These are phyloP conservation scores for Houttuynia cordata DNA, from an alignment of 164 flowering plant species.

Conservation along the genomic window DNA sequence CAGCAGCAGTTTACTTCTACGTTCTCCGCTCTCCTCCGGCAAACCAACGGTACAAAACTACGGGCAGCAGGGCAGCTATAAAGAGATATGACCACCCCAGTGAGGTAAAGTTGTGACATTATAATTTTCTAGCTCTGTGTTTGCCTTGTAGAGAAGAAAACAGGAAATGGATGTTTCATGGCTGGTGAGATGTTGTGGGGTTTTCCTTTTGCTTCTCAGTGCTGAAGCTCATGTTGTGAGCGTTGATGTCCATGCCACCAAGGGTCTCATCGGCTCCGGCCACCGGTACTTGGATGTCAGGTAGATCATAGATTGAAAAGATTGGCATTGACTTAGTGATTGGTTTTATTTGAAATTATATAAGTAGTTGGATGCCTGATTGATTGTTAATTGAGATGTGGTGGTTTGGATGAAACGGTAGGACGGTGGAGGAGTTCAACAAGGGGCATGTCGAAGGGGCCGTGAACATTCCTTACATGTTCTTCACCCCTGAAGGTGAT, in stretches of 20 bases:
- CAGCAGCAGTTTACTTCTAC: too few relatives aligned
- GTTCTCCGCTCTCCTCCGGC: too few relatives aligned
- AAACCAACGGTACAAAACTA: too few relatives aligned
- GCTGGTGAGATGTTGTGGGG: slow-evolving; percentile 1
- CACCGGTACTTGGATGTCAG: slow-evolving; percentile 63
- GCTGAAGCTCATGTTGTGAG: slow-evolving; percentile 32
- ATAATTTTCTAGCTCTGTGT: neutral
- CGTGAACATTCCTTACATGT: slow-evolving; percentile 40
- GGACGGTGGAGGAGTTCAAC: slow-evolving; percentile 71
- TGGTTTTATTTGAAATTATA: neutral
- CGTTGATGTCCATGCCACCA: slow-evolving; percentile 52
- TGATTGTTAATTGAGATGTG: neutral
- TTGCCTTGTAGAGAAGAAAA: neutral
- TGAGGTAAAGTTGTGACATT: neutral
- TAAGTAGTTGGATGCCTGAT: neutral
- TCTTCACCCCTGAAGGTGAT: slow-evolving; percentile 47
- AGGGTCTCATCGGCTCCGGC: slow-evolving; percentile 41
- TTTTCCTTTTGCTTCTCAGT: slow-evolving; percentile 22
- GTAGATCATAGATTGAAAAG: slow-evolving; percentile 7
- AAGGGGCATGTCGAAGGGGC: slow-evolving; percentile 38
- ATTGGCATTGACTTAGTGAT: too few relatives aligned
- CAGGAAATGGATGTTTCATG: slow-evolving; percentile 10
- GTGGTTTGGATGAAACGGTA: slow-evolving; percentile 8
- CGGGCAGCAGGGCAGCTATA: too few relatives aligned
- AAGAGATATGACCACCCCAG: neutral